Evolutionary conservation across 495 filamentous ascomycete species (phyloP), one percentile per base, ranked within the genome.

Genomic region (Geopyxis carbonaria): DNA sequence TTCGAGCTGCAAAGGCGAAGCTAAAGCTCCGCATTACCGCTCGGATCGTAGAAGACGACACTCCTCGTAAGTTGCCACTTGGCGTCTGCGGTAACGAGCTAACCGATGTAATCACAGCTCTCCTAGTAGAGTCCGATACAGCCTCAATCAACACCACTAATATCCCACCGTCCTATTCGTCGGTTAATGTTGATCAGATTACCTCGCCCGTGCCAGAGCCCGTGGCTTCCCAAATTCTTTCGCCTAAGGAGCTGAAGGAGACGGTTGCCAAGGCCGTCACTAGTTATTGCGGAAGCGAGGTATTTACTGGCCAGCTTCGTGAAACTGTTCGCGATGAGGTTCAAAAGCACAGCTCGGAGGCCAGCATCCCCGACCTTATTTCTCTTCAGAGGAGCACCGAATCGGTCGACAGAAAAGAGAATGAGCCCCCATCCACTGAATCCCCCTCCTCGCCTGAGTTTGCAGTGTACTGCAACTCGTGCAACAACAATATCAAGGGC

Each of bases 1-100:
- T 84, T 57, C 80, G 89, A 47, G 89, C 89, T 54, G 89, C 91
- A 44, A 99, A 94, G 62, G 89, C 89, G 13, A 99, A 99, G 69
- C 74, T 85, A 40, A 99, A 94, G 76, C 75, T 99, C 44, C 82
- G 86, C 53, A 72, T 99, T 34, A 78, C 75, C 46, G 82, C 78
- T 33, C 85, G 72, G 13, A 47, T 27, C 2, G 39, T 48, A 38
- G 39, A 21, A 10, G 22, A 20, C 14, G 14, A 44, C n/a, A n/a
- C n/a, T n/a, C n/a, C n/a, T 21, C 21, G 42, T 44, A 39, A 29
- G 36, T 13, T 22, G 16, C 11, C 19, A 14, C 3, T 22, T 20
- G 20, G 11, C 27, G 15, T 30, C 11, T 15, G 5, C 15, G 15
- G 11, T 30, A 30, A 15, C 15, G 7, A 28, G 25, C 25, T 13